Base-by-base conservation (phyloP, 1,284 basidiomycete species). In the Blastosporella zonata region DNA sequence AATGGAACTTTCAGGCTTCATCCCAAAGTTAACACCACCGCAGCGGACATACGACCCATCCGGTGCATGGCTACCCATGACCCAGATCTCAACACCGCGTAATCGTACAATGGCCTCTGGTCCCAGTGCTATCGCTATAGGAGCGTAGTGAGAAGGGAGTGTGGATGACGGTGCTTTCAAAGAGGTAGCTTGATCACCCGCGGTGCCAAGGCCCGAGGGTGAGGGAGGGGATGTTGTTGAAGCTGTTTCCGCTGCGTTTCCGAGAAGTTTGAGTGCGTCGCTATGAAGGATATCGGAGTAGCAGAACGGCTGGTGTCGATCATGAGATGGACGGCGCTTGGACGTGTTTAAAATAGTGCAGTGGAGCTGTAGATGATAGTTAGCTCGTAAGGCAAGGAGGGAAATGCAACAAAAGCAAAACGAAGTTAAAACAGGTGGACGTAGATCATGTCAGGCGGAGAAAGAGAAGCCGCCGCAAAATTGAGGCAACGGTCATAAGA, bases 281-380 rank as follows among this genome's bases (percentile, higher is more conserved):
- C 27, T 28, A 17, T 12, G n/a, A 1, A 59, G 43, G 23, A 59
- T 33, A 21, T 59, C 57, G 1, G 57, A 49, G 33, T 55, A 59
- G 18, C 36, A 55, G 45, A 59, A 57, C 1, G 55, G 57, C 1
- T 47, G 46, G 13, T 53, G 23, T 3, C 55, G 50, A 13, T 28
- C 12, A 7, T 33, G 40, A 6, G 50, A 39, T 2, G 55, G 55
- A 15, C 47, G 49, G 1, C 57, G 49, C 8, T 55, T 44, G 6
- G 53, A 57, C 0, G 82, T 80, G 57, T 83, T 84, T 47, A 83
- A 56, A 13, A 84, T 51, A 0, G 85, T 87, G 63, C 84, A 87
- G 55, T 87, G 86, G 12, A 87, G 66, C 84, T 85, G 43, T n/a
- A 39, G n/a, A 15, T 31, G 17, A 18, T 4, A 25, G 8, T 39